Evolutionary conservation across 2,329 filamentous ascomycete genomes (phyloP), one percentile per base, ranked within the genome.

Genomic region (Rachicladosporium sp.): DNA sequence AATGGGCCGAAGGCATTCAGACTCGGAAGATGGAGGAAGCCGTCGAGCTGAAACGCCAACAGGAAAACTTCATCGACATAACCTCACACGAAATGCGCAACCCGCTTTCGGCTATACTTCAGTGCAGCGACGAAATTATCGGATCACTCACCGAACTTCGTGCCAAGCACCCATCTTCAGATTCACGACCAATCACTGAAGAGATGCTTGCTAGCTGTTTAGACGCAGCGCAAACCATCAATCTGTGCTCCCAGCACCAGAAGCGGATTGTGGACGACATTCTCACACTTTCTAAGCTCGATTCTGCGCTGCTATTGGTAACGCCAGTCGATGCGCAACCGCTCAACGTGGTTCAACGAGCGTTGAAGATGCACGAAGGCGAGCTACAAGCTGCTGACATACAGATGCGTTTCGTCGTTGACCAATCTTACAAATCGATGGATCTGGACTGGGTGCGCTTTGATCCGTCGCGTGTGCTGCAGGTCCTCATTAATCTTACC

Each of bases 1-100:
- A 93, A 57, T 80, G 80, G 69, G 84, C 85, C 1, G 85, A 93
- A 58, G 78, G 80, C 35, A 76, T 86, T 29, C 83, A 93, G 58
- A 84, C 74, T 50, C 72, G 78, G 34, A 77, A 83, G 42, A 80
- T 83, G 52, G 76, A 88, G 52, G 84, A 91, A 56, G 86, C 84
- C 0, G 75, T 88, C 2, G 81, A 89, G 55, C 69, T 87, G 44
- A 91, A 91, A 58, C 69, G 78, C 4, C 80, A 83, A 53, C 84
- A 89, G 53, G 56, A 58, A 36, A 57, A 55, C 37, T 61, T 62
- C 42, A 61, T 62, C 35, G 60, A 63, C 41, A 62, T 62, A 36
- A 60, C 56, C 4, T 60, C 54, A 4, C 64, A 68, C 46, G 65
- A 68, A 43, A 67, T 68, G 62, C 73, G 81, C 12, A 87, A 87